Evolutionary conservation across 208 protist genomes (phyloP), one percentile per base, ranked within the genome.

Genomic region (Balamuthia mandrillaris): DNA sequence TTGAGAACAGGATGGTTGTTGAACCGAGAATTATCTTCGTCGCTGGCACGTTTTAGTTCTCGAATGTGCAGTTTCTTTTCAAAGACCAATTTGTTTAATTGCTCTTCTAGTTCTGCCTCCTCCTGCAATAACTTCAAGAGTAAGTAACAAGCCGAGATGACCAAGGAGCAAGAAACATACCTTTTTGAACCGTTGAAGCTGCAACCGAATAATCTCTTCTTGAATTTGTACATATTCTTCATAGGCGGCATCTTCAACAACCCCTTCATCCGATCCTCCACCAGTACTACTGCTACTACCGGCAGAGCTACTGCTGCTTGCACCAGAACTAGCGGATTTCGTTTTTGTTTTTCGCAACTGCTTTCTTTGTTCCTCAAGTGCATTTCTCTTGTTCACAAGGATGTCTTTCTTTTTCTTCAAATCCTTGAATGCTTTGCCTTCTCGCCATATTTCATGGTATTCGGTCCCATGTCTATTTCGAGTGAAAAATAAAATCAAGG

Each of bases 31-130:
- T 45, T 61, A 47, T 91, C 87, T 37, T 90, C 89, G 27, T 90
- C 86, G n/a, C 39, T 44, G 10, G 90, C 89, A 14, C 89, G 70
- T 58, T 89, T 88, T 16, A 88, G 33, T 49, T 92, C 87, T 3
- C 86, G 60, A 10, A 90, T 49, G 33, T 92, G 89, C 7, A 88
- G 42, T 14, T 84, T 87, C n/a, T 87, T 75, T 10, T 86, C 58
- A 9, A 82, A 56, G 33, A 65, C 37, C 24, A 81, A 37, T n/a
- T 81, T 61, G 47, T 29, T 63, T 21, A 51, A 63, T 33, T 58
- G 54, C 24, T 58, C 74, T 27, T 65, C 74, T 7, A 81, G 31
- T 0, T 81, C 74, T 33, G 33, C 51, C 33, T 81, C 74, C 37
- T 81, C 74, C 74, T 81, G 54, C 35, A 27, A 16, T 39, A 33